phyloP scores from a whole-genome alignment of 306 rosid genomes.

The Parietaria judaica region DNA sequence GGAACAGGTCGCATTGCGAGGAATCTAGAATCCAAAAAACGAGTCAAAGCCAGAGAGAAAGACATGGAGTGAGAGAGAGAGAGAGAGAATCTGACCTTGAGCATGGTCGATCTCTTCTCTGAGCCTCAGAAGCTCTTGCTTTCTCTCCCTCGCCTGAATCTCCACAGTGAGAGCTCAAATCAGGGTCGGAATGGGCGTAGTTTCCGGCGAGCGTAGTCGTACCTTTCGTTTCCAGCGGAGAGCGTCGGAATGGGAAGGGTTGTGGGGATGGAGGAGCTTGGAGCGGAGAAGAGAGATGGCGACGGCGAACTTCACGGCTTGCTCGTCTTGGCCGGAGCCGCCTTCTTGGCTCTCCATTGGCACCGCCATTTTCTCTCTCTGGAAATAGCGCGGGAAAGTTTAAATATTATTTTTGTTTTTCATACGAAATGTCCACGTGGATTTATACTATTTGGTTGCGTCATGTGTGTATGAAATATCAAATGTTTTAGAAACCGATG shows the following conservation, averaged over 20 bases:
- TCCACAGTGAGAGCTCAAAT: constrained; percentile 5
- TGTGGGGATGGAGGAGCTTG: constrained; percentile 30
- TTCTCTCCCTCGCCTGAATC: constrained; percentile 80
- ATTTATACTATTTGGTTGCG: too few species aligned
- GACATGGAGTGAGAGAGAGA: constrained; percentile 4
- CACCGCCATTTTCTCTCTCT: constrained; percentile 31
- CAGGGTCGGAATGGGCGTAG: background rate
- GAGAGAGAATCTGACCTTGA: constrained; percentile 42
- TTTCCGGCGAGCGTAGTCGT: background rate
- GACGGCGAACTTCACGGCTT: constrained; percentile 58
- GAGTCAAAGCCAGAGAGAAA: constrained; percentile 6
- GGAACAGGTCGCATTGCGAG: constrained; percentile 59
- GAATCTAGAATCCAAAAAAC: constrained; percentile 40
- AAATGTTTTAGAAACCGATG: too few species aligned
- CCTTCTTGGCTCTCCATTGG: constrained; percentile 12
- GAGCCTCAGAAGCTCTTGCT: constrained; percentile 68
- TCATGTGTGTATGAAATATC: too few species aligned
- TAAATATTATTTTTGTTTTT: too few species aligned
- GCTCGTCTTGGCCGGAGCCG: constrained; percentile 29
- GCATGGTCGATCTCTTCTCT: constrained; percentile 65
- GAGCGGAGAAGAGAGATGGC: constrained; percentile 76
- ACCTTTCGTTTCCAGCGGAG: constrained; percentile 95
- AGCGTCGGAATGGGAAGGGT: constrained; percentile 45
- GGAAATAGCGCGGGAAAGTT: too few species aligned
- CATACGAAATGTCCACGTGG: too few species aligned